Evolutionary conservation across 2,329 filamentous ascomycete species (phyloP), one percentile per base, ranked within the genome.

Genomic region (Nemania abortiva): DNA sequence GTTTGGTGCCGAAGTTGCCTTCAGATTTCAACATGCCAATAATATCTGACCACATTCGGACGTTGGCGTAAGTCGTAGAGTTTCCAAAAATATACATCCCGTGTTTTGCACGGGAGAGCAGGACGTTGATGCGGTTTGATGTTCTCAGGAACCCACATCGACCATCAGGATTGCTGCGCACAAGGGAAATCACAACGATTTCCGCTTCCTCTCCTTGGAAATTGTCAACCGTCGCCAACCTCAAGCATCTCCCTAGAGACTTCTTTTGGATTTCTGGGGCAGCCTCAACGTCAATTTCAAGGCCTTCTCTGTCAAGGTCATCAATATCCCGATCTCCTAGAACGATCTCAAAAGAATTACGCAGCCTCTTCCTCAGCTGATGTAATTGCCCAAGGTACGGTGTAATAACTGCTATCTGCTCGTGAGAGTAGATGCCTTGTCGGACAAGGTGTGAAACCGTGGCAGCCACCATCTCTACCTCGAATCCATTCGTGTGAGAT

Each of bases 201-300:
- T 92, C 90, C 2, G 88, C 89, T 74, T 95, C 91, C 74, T 95
- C 91, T 0, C 92, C 92, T 74, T 95, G 91, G 65, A 93, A 94
- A 71, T 93, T 94, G 76, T 93, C 90, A 0, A 93, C 86, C 0
- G 90, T 93, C 0, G 90, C 89, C 0, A 91, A 78, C 5, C 87
- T 81, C 3, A 91, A 77, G 0, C 81, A 81, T 29, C 86, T 80
- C 0, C 85, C 74, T 0, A 90, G 79, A 0, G 79, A 82, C 2
- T 79, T 81, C 75, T 84, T 61, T 22, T 42, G 47, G 20, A 61
- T 39, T 11, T 27, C 34, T 9, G 47, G 15, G 22, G 22, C 0
- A 13, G 11, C 53, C 15, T 29, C 58, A 5, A 37, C 74, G 70
- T n/a, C 70, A 71, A 13, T 74, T 42, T 37, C 37, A 78, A 75